Evolutionary conservation across 2,329 filamentous ascomycete genomes (phyloP).

Genomic region (Sclerotinia borealis): DNA sequence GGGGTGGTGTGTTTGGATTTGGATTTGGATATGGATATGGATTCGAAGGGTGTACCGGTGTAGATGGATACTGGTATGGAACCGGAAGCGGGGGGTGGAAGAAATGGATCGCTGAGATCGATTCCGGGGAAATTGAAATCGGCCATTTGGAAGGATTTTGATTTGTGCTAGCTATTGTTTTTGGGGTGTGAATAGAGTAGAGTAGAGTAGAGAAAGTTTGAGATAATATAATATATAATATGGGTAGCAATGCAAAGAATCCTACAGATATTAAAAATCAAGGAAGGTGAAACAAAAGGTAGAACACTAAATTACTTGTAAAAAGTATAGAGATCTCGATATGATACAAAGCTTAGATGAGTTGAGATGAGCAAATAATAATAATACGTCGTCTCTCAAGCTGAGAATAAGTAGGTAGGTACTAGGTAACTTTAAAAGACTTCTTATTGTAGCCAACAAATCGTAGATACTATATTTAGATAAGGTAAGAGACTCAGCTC

Average conservation of each 20-base stretch:
- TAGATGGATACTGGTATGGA: no score
- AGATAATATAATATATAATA: background rate
- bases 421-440: background rate
- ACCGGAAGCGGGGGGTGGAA: background rate
- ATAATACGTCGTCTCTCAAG: background rate
- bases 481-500: background rate
- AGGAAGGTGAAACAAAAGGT: background rate
- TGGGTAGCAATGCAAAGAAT: background rate
- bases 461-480: background rate
- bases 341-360: background rate
- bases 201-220: background rate
- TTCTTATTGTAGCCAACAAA: background rate
- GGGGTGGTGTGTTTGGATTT: background rate
- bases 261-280: background rate
- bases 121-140: constrained; percentile 2
- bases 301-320: background rate
- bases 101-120: constrained; percentile 5
- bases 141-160: background rate
- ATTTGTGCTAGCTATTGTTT: background rate
- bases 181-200: background rate
- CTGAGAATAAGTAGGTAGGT: background rate
- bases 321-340: background rate
- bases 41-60: no score
- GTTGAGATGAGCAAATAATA: no score
- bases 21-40: no score